Conservation (phyloP, 1,284 basidiomycete species). For the Sporisorium reilianum region DNA sequence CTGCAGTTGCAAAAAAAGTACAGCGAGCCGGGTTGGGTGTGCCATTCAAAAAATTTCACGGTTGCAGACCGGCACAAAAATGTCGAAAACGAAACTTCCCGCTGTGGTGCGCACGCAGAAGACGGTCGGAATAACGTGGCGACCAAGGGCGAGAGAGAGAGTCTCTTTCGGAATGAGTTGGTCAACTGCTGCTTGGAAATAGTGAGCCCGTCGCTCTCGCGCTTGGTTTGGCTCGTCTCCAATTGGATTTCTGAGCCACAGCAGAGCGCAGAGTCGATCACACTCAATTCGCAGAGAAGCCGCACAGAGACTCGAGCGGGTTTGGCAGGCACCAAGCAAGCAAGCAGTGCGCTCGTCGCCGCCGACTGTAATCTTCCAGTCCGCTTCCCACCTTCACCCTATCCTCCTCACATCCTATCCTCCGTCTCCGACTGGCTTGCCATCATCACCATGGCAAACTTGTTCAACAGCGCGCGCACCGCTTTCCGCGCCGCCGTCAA, state of each 20-base stretch:
- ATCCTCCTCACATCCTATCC: slow-evolving; percentile 5
- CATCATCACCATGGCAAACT: slow-evolving; percentile 45
- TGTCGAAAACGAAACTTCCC: slow-evolving; percentile 1
- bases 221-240: slow-evolving; percentile 2
- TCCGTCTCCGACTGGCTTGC: slow-evolving; percentile 14
- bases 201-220: not conserved
- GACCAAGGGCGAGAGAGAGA: not conserved
- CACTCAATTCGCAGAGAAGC: not conserved
- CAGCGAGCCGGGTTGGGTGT: not conserved
- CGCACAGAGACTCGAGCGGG: slow-evolving; percentile 1
- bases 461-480: slow-evolving; percentile 54
- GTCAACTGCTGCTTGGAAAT: slow-evolving; percentile 4
- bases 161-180: slow-evolving; percentile 4
- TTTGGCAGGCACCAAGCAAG: too few species aligned
- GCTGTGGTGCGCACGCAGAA: slow-evolving; percentile 3
- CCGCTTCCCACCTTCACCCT: slow-evolving; percentile 13
- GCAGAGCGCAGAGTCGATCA: slow-evolving; percentile 13
- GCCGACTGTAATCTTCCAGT: not conserved
- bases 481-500: slow-evolving; percentile 54
- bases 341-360: not conserved
- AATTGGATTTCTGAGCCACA: not conserved
- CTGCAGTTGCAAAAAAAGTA: slow-evolving; percentile 4
- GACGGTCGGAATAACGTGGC: not conserved
- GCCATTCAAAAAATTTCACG: slow-evolving; percentile 7
- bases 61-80: slow-evolving; percentile 21